Conservation (phyloP, 202 grass and related monocot genomes). For the Musa balbisiana region DNA sequence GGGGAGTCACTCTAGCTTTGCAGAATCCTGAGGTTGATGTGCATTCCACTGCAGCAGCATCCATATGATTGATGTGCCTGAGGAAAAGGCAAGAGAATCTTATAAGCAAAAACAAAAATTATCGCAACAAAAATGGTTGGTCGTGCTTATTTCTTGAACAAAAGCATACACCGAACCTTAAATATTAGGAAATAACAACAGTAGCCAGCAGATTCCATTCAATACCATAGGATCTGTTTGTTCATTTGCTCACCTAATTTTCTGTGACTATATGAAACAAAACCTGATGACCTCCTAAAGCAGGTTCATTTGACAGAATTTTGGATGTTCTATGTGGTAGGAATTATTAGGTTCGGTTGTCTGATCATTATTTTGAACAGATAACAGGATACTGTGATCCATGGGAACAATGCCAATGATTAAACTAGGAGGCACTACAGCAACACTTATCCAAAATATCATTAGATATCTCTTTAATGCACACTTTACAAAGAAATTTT, state of each 20-base stretch:
- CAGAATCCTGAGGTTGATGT: slow-evolving; percentile 26
- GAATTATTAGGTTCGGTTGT: no score
- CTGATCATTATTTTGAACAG: no score
- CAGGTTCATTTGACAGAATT: no score
- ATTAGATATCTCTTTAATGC: no score
- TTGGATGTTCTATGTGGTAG: no score
- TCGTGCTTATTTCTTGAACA: not conserved
- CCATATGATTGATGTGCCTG: slow-evolving; percentile 81
- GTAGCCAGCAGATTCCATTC: not conserved
- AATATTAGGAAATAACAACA: not conserved
- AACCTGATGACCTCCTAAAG: not conserved
- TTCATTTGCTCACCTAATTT: not conserved
- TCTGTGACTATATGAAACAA: not conserved
- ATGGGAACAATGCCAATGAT: no score
- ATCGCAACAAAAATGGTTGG: not conserved
- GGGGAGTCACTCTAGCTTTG: slow-evolving; percentile 17
- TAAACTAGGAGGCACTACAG: no score
- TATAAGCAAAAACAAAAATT: not conserved
- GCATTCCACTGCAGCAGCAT: slow-evolving; percentile 75
- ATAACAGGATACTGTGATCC: no score
- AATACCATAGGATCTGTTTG: no score
- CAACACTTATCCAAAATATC: no score
- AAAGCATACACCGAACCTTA: not conserved
- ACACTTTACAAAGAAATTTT: no score
- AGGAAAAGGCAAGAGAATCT: not conserved